A percentile compares a stretch with the other conserved stretches of the same genome.
phyloP scores from a whole-genome alignment of 1,284 basidiomycete genomes.

The Ustilago lituana region DNA sequence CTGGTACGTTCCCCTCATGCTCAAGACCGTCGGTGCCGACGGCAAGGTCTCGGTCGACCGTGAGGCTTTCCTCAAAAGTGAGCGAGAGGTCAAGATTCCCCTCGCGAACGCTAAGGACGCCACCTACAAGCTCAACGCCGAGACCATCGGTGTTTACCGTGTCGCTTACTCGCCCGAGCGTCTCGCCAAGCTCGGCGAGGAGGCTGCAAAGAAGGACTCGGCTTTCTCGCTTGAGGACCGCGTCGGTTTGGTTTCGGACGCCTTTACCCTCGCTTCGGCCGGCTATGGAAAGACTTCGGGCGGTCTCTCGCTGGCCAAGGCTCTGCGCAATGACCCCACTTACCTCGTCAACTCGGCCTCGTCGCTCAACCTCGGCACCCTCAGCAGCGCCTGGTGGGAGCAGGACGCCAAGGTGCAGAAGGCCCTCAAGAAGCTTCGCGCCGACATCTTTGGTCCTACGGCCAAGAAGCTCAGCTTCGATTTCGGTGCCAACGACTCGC shows the following conservation, averaged over 20 bases:
- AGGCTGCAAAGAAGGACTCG: constrained; percentile 76
- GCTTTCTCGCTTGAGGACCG: constrained; percentile 84
- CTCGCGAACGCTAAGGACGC: constrained; percentile 73
- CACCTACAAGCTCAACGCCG: constrained; percentile 85
- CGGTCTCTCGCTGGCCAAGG: constrained; percentile 77
- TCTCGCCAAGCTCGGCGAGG: constrained; percentile 79
- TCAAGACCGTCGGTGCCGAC: constrained; percentile 75
- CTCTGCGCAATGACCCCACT: constrained; percentile 71
- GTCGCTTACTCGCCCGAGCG: constrained; percentile 86
- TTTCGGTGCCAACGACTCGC: constrained; percentile 76
- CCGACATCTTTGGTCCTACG: constrained; percentile 79
- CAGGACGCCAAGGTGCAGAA: constrained; percentile 73
- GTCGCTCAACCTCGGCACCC: constrained; percentile 42
- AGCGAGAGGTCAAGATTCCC: constrained; percentile 76
- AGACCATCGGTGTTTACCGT: constrained; percentile 88
- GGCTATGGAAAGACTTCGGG: constrained; percentile 81
- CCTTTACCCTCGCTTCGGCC: constrained; percentile 81
- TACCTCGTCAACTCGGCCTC: constrained; percentile 60
- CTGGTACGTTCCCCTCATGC: constrained; percentile 84
- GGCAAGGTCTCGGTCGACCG: constrained; percentile 76
- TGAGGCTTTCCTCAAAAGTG: constrained; percentile 74
- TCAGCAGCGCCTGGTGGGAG: constrained; percentile 83
- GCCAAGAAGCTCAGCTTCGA: constrained; percentile 84
- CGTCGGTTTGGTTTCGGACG: constrained; percentile 84
- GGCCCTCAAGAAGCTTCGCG: constrained; percentile 55